Evolutionary conservation across 2,329 filamentous ascomycete genomes (phyloP).

Genomic region (Fusarium albosuccineum): DNA sequence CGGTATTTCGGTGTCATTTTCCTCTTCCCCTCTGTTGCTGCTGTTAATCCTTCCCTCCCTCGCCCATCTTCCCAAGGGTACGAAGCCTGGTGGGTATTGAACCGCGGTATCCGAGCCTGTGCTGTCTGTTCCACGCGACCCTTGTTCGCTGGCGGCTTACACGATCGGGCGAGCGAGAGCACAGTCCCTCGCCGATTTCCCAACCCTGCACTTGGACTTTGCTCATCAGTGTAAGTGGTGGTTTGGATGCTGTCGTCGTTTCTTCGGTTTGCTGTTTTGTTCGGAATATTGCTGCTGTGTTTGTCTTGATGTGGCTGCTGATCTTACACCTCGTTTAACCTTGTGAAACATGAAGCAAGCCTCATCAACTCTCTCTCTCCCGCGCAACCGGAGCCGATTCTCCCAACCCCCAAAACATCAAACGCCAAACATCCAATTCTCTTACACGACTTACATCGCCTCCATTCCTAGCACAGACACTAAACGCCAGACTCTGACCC

Average conservation of each 20-base stretch:
- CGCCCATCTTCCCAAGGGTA: not conserved
- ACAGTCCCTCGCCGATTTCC: conserved; percentile 2
- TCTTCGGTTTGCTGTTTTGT: too few species aligned
- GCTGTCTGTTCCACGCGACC: not conserved
- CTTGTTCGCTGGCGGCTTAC: conserved; percentile 10
- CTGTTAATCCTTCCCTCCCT: conserved; percentile 18
- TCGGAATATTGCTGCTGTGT: too few species aligned
- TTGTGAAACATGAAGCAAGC: conserved; percentile 2
- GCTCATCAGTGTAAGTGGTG: conserved; percentile 17
- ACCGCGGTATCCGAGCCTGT: conserved; percentile 28
- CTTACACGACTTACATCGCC: conserved; percentile 20
- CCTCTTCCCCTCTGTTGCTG: conserved; percentile 7
- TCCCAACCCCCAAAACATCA: not conserved
- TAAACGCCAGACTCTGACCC: conserved; percentile 2
- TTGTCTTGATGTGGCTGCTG: not conserved
- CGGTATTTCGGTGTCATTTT: conserved; percentile 16
- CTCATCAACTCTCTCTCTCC: not conserved
- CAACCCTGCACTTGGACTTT: conserved; percentile 23
- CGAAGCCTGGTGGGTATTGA: conserved; percentile 16
- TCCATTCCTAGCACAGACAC: conserved; percentile 17
- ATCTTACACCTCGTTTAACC: not conserved
- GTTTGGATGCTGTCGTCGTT: not conserved
- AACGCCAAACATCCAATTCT: conserved; percentile 22
- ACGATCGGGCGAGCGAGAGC: conserved; percentile 12
- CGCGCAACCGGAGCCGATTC: not conserved